These are phyloP conservation scores for Platanthera guangdongensis DNA, from an alignment of 106 monocot genomes.

Conservation along the genomic window DNA sequence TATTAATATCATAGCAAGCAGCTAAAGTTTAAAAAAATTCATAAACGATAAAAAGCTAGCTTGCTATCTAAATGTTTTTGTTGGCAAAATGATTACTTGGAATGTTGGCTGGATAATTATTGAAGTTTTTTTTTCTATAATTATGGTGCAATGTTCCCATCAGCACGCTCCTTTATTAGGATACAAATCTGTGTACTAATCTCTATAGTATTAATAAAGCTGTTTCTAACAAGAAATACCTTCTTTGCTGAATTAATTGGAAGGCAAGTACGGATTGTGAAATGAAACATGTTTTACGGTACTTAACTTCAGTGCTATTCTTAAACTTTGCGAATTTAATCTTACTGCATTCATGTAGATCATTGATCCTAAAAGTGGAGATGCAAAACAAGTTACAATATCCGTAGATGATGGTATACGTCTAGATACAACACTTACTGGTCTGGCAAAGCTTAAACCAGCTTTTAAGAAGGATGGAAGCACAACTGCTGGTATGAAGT, in stretches of 20 bases:
- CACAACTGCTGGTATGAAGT: constrained; percentile 81
- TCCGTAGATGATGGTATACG: constrained; percentile 94
- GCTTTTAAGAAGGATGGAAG: constrained; percentile 95
- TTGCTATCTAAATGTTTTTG: not conserved
- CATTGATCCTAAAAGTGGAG: constrained; percentile 88
- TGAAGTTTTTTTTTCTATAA: not conserved
- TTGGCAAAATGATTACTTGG: not conserved
- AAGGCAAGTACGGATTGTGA: not conserved
- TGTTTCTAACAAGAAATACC: not conserved
- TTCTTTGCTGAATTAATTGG: not conserved
- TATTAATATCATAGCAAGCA: not conserved
- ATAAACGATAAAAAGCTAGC: not conserved
- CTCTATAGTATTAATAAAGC: not conserved
- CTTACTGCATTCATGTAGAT: constrained; percentile 31
- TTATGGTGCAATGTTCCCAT: not conserved
- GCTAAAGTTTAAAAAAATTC: not conserved
- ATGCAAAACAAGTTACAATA: constrained; percentile 70
- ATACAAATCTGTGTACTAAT: not conserved
- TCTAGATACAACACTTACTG: constrained; percentile 55
- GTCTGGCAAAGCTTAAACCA: constrained; percentile 76
- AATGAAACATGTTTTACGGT: not conserved
- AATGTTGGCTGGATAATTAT: not conserved
- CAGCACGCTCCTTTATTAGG: not conserved
- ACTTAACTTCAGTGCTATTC: not conserved
- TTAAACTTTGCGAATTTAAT: not conserved